Evolutionary conservation across 768 basidiomycete genomes (phyloP).

Genomic region (Boletus vinaceobasis): DNA sequence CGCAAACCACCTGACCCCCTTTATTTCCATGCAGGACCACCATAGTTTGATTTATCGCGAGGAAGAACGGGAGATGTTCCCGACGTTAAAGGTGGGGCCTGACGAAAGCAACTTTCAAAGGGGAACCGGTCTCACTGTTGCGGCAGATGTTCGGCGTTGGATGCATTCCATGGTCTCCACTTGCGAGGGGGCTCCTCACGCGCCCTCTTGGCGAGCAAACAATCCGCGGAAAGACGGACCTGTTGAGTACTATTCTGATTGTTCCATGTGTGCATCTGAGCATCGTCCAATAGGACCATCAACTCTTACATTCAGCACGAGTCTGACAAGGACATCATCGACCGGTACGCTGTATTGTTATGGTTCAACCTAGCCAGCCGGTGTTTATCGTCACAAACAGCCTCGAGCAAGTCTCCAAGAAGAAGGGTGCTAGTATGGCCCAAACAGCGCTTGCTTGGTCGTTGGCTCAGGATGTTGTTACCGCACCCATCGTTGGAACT

Average conservation of each 20-base stretch:
- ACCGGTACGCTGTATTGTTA: background rate
- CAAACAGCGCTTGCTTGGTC: constrained; percentile 5
- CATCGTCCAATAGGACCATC: background rate
- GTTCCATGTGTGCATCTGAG: background rate
- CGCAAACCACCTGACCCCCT: background rate
- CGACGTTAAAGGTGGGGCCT: background rate
- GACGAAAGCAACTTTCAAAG: background rate
- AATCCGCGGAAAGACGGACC: background rate
- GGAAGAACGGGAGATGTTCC: constrained; percentile 1
- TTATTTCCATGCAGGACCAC: background rate
- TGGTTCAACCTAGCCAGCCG: background rate
- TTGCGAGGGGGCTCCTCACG: constrained; percentile 2
- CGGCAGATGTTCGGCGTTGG: constrained; percentile 28
- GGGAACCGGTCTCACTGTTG: too few relatives aligned
- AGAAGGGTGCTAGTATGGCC: background rate
- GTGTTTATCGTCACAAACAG: background rate
- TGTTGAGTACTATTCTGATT: background rate
- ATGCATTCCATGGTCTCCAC: constrained; percentile 4
- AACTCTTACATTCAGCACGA: constrained; percentile 9
- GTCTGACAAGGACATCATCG: constrained; percentile 8
- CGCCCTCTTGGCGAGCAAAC: constrained; percentile 3
- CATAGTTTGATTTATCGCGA: background rate
- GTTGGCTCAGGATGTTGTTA: constrained; percentile 4
- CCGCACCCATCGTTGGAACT: constrained; percentile 7
- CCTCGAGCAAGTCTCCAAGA: constrained; percentile 8